These are phyloP conservation scores for Dunaliella primolecta DNA, from an alignment of 139 green algal genomes.

Conservation along the genomic window DNA sequence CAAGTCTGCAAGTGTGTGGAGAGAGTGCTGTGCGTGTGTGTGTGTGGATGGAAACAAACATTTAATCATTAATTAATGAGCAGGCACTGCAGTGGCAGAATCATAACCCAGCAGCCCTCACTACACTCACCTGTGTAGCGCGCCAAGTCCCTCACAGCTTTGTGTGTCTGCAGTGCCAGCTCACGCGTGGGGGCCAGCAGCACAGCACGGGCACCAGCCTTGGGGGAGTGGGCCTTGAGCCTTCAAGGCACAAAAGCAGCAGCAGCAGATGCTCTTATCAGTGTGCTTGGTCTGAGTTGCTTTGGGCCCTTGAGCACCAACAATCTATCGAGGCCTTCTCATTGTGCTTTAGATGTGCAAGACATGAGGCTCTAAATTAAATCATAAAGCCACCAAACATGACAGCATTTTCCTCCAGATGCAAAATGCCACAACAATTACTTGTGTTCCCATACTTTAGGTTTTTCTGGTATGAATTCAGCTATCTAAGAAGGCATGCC, in stretches of 20 bases:
- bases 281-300: neutral
- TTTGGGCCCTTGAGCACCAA: neutral
- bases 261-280: neutral
- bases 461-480: too few species aligned
- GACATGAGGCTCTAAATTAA: too few species aligned
- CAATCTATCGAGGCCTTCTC: neutral
- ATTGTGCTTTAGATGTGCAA: neutral
- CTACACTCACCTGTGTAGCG: slow-evolving; percentile 53
- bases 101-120: too few species aligned
- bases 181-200: slow-evolving; percentile 89
- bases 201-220: slow-evolving; percentile 75
- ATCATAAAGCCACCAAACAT: too few species aligned
- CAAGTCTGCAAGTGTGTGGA: slow-evolving; percentile 48
- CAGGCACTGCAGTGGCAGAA: too few species aligned
- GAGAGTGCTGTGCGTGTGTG: neutral
- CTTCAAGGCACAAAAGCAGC: slow-evolving; percentile 34
- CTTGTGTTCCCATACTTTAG: too few species aligned
- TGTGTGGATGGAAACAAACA: too few species aligned
- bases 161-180: slow-evolving; percentile 84
- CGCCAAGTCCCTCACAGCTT: slow-evolving; percentile 59
- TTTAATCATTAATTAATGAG: too few species aligned
- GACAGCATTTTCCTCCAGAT: too few species aligned
- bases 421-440: too few species aligned
- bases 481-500: too few species aligned
- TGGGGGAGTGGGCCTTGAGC: slow-evolving; percentile 71